Evolutionary conservation across 2,329 filamentous ascomycete genomes (phyloP), one percentile per base, ranked within the genome.

Genomic region (Lizonia empirigonia): DNA sequence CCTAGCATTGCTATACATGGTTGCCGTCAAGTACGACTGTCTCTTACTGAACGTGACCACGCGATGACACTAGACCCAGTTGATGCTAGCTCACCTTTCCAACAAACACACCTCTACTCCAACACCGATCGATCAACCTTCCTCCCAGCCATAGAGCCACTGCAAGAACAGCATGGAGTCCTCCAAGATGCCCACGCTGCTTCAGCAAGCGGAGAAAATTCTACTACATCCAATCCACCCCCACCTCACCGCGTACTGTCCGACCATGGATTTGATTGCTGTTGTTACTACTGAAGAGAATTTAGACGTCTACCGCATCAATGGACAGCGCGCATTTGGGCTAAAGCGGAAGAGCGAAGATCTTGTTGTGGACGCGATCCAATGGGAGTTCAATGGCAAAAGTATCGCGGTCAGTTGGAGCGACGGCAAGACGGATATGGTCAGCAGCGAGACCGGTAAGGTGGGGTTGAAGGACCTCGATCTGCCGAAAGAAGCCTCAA

Each of bases 331-430:
- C 40, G 85, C 86, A 2, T 87, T 87, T 65, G 80, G 80, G 0
- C 57, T 79, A 20, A 76, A 75, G 44, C 68, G 74, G 38, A 76
- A 74, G 56, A 69, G 63, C 33, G 66, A 70, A 22, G 63, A 64
- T 15, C 47, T 59, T 4, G 59, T 48, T 10, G 68, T 79, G 10
- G 70, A 72, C 27, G 66, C 67, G 30, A 57, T 79, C 32, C 66
- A 71, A 29, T 80, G 78, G 78, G 78, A 78, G 54, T 74, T 73
- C 27, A 77, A 79, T 50, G 78, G 88, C 7, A 87, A 90, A 56
- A 85, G 90, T 33, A 81, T 97, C 46, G 91, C 91, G 12, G 84
- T 94, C 12, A 90, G 86, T 36, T 96, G 90, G 85, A 90, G 84
- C 60, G 90, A 96, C 76, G 89, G 89, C 22, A 83, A 83, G 6